Conservation (phyloP, 805 yeast species). For the Hanseniaspora thailandica region DNA sequence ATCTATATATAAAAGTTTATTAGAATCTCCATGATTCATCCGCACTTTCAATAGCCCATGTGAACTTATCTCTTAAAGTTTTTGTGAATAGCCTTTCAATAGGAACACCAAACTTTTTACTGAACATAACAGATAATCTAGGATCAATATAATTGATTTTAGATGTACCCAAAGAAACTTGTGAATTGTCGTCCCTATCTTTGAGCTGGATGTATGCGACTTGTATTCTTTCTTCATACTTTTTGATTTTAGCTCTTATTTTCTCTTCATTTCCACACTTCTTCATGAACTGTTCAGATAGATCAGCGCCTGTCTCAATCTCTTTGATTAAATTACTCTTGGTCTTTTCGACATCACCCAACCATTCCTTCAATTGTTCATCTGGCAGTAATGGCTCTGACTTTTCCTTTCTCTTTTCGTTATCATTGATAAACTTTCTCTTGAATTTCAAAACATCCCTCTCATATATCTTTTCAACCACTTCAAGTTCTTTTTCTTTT, state of each 20-base stretch:
- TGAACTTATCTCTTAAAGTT: conserved; percentile 82
- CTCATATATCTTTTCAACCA: conserved; percentile 49
- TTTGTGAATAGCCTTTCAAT: conserved; percentile 85
- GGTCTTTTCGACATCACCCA: conserved; percentile 43
- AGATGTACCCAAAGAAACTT: conserved; percentile 84
- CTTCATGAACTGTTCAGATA: conserved; percentile 42
- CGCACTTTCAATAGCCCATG: conserved; percentile 89
- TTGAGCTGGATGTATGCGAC: conserved; percentile 64
- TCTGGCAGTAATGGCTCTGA: conserved; percentile 42
- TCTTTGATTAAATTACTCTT: conserved; percentile 46
- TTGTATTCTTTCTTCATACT: conserved; percentile 56
- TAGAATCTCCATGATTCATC: conserved; percentile 81
- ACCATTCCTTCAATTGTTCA: conserved; percentile 46
- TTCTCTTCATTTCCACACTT: conserved; percentile 50
- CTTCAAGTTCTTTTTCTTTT: conserved; percentile 48
- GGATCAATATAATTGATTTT: conserved; percentile 95
- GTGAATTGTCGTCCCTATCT: conserved; percentile 88
- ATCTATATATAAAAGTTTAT: not conserved
- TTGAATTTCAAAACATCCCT: conserved; percentile 53
- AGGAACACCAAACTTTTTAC: conserved; percentile 78
- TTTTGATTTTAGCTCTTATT: conserved; percentile 56
- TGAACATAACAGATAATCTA: conserved; percentile 74
- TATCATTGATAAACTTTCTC: conserved; percentile 62
- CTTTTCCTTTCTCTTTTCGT: conserved; percentile 57
- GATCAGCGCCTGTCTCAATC: conserved; percentile 35